A percentile compares a stretch with the other conserved stretches of the same genome.
phyloP scores from a whole-genome alignment of 352 stramenopile genomes.

The Phytophthora palmivora region DNA sequence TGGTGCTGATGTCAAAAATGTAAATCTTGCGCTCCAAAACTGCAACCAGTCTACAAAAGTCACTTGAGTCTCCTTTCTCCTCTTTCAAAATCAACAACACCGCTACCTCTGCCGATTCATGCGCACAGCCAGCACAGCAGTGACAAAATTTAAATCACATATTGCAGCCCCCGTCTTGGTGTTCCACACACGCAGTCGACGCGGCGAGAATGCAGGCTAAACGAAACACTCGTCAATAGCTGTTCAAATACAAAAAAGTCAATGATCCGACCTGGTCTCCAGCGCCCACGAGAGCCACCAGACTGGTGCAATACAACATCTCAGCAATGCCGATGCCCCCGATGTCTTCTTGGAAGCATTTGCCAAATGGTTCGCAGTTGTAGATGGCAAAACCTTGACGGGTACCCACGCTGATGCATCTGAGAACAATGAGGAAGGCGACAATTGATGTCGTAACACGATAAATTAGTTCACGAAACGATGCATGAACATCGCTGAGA shows the following conservation, averaged over 20 bases:
- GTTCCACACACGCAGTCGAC: slow-evolving; percentile 92
- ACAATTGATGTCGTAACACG: no score
- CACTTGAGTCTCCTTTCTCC: slow-evolving; percentile 6
- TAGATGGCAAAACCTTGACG: slow-evolving; percentile 90
- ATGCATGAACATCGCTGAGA: no score
- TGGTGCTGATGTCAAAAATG: slow-evolving; percentile 95
- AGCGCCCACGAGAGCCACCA: slow-evolving; percentile 92
- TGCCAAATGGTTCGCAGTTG: slow-evolving; percentile 93
- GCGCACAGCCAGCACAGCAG: slow-evolving; percentile 87
- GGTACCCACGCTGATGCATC: slow-evolving; percentile 92
- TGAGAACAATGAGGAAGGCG: slow-evolving; percentile 34
- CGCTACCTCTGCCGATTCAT: slow-evolving; percentile 90
- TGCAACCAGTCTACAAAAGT: slow-evolving; percentile 62
- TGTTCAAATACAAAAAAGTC: background rate
- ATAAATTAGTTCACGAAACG: no score
- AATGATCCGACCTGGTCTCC: slow-evolving; percentile 78
- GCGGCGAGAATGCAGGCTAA: slow-evolving; percentile 91
- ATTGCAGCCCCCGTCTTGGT: slow-evolving; percentile 92
- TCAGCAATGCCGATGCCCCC: slow-evolving; percentile 91
- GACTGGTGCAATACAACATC: slow-evolving; percentile 94
- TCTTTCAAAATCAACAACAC: background rate
- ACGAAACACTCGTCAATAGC: slow-evolving; percentile 5
- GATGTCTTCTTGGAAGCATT: slow-evolving; percentile 88
- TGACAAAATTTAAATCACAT: slow-evolving; percentile 94
- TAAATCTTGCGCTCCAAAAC: slow-evolving; percentile 92